Evolutionary conservation across 106 monocot genomes (phyloP).

Genomic region (Xerophyta viscosa): DNA sequence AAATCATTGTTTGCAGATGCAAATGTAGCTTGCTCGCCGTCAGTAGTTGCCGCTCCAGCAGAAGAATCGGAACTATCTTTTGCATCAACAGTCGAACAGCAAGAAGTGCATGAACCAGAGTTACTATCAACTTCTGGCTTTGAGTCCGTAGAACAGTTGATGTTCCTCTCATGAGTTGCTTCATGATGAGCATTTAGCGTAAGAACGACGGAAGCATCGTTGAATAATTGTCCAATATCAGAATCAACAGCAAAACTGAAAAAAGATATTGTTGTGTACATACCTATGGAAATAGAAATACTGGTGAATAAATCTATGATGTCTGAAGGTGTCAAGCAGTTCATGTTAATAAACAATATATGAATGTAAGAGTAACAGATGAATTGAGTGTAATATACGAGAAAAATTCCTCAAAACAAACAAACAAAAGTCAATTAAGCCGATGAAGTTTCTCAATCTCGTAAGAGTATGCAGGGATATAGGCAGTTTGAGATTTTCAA

Average conservation of each 20-base stretch:
- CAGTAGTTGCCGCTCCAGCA: conserved; percentile 50
- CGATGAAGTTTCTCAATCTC: no score
- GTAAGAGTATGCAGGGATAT: no score
- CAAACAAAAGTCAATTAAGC: no score
- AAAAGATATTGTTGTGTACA: conserved; percentile 98
- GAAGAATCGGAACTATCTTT: conserved; percentile 17
- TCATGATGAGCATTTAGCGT: conserved; percentile 15
- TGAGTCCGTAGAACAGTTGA: conserved; percentile 11
- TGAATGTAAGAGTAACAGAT: no score
- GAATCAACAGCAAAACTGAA: conserved; percentile 97
- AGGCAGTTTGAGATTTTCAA: no score
- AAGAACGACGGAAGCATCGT: conserved; percentile 22
- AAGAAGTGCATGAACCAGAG: background rate
- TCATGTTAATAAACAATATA: conserved; percentile 5
- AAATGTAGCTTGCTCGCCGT: conserved; percentile 95
- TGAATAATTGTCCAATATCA: conserved; percentile 63
- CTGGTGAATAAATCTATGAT: no score
- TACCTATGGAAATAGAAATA: conserved; percentile 62
- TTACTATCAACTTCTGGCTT: conserved; percentile 9
- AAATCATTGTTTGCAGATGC: conserved; percentile 99
- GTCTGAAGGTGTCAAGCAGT: no score
- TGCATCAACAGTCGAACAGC: conserved; percentile 7
- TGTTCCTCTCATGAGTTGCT: conserved; percentile 1
- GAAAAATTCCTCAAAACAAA: no score
- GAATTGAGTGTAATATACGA: no score